These are phyloP conservation scores for Sutorius eximius DNA, from an alignment of 1,284 basidiomycete species.

Conservation along the genomic window DNA sequence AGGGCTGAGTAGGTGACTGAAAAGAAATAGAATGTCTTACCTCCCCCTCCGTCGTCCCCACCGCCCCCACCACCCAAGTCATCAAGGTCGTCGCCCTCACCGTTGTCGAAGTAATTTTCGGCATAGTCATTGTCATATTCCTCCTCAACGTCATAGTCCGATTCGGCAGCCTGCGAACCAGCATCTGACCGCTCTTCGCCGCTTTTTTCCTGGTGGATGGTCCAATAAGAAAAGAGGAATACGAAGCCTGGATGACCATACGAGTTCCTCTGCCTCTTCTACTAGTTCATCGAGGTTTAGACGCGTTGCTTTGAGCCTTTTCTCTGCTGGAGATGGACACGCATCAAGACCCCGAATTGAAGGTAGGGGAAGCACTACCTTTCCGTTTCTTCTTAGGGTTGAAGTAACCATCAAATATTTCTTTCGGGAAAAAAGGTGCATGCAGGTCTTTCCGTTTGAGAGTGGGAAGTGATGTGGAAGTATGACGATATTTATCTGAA, in stretches of 20 bases:
- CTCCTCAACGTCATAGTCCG: slow-evolving; percentile 81
- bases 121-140: slow-evolving; percentile 86
- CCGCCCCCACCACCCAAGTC: slow-evolving; percentile 67
- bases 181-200: slow-evolving; percentile 62
- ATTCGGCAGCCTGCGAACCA: slow-evolving; percentile 59
- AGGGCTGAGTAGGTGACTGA: background rate
- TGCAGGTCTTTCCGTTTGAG: slow-evolving; percentile 70
- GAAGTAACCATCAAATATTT: slow-evolving; percentile 74
- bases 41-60: slow-evolving; percentile 62
- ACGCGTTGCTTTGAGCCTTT: slow-evolving; percentile 40
- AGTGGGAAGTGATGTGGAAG: slow-evolving; percentile 55
- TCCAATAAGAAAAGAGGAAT: background rate
- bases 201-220: slow-evolving; percentile 56
- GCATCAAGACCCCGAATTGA: background rate
- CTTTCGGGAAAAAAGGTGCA: slow-evolving; percentile 73
- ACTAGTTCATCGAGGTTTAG: slow-evolving; percentile 65
- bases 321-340: slow-evolving; percentile 31
- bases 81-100: slow-evolving; percentile 75
- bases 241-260: slow-evolving; percentile 28
- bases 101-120: slow-evolving; percentile 84
- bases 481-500: slow-evolving; percentile 77
- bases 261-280: slow-evolving; percentile 64
- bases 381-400: slow-evolving; percentile 68
- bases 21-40: slow-evolving; percentile 17
- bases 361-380: slow-evolving; percentile 27